Evolutionary conservation across 1,139 yeast species (phyloP).

Genomic region (Lodderomyces metapsilosis): DNA sequence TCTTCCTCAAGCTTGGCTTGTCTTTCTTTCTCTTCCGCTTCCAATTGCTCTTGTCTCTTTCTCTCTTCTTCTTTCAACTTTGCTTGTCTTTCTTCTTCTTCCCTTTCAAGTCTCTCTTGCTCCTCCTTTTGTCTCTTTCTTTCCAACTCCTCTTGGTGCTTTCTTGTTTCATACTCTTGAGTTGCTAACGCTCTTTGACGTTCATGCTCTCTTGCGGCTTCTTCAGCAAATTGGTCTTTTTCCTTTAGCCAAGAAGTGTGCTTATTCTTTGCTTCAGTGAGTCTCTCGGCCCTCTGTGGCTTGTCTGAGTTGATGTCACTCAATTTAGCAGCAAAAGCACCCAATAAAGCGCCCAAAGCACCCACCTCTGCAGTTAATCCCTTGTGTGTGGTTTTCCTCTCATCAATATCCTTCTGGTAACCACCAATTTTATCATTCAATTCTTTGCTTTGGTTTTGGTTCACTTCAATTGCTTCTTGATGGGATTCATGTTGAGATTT

Average conservation of each 20-base stretch:
- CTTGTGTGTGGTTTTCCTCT: constrained; percentile 38
- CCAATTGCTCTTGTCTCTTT: constrained; percentile 20
- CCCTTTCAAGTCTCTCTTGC: constrained; percentile 28
- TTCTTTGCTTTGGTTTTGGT: constrained; percentile 40
- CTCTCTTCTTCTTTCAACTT: constrained; percentile 32
- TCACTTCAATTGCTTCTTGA: constrained; percentile 33
- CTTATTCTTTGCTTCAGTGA: constrained; percentile 43
- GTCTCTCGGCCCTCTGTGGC: constrained; percentile 34
- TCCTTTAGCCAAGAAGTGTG: constrained; percentile 45
- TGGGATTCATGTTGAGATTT: constrained; percentile 42
- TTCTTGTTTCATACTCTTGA: constrained; percentile 48
- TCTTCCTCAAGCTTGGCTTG: constrained; percentile 26
- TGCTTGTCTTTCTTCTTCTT: constrained; percentile 28
- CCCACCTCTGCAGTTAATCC: constrained; percentile 46
- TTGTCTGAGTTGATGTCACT: constrained; percentile 39
- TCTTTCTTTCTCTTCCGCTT: constrained; percentile 40
- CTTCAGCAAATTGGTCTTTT: constrained; percentile 38
- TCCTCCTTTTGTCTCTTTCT: constrained; percentile 35
- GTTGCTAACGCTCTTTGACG: constrained; percentile 47
- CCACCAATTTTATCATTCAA: constrained; percentile 37
- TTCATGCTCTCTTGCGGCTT: constrained; percentile 42
- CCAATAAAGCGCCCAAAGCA: constrained; percentile 40
- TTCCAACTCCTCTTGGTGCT: constrained; percentile 47
- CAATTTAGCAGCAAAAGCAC: constrained; percentile 47
- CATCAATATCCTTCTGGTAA: constrained; percentile 32